These are phyloP conservation scores for Phytophthora nicotianae DNA, from an alignment of 352 stramenopile species.

Conservation along the genomic window DNA sequence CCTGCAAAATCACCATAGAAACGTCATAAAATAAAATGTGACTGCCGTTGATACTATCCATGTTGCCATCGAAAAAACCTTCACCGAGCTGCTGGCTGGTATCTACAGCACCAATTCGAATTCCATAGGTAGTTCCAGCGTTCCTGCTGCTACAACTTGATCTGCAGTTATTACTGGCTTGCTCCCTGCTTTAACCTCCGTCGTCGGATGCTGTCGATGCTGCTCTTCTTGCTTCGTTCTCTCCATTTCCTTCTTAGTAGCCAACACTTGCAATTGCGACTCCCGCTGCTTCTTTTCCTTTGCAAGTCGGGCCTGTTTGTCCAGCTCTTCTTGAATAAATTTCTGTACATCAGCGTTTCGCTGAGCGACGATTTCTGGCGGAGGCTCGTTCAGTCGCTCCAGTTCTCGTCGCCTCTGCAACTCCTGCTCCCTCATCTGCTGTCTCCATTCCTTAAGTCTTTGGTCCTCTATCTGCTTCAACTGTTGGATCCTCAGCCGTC, in stretches of 20 bases:
- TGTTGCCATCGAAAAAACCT: neutral
- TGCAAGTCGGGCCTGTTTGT: slow-evolving; percentile 25
- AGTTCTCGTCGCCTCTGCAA: slow-evolving; percentile 1
- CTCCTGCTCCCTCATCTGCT: slow-evolving; percentile 1
- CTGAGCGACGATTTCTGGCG: slow-evolving; percentile 17
- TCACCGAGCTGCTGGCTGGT: neutral
- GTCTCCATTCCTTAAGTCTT: neutral
- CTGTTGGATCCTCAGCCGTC: neutral
- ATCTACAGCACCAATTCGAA: neutral
- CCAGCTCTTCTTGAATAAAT: slow-evolving; percentile 33
- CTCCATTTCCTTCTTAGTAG: neutral
- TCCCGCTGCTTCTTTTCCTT: slow-evolving; percentile 18
- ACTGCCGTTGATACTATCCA: too few relatives aligned
- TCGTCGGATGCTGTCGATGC: neutral
- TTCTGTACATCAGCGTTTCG: slow-evolving; percentile 27
- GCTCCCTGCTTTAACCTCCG: neutral
- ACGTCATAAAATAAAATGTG: too few relatives aligned
- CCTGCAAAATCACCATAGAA: too few relatives aligned
- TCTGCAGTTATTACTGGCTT: neutral
- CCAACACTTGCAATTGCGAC: neutral
- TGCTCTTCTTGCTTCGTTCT: slow-evolving; percentile 7
- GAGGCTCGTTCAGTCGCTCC: slow-evolving; percentile 13
- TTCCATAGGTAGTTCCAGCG: neutral
- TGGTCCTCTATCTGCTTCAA: slow-evolving; percentile 1
- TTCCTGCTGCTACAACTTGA: neutral